Evolutionary conservation across 306 rosid genomes (phyloP), one percentile per base, ranked within the genome.

Genomic region (Dalbergia cochinchinensis): DNA sequence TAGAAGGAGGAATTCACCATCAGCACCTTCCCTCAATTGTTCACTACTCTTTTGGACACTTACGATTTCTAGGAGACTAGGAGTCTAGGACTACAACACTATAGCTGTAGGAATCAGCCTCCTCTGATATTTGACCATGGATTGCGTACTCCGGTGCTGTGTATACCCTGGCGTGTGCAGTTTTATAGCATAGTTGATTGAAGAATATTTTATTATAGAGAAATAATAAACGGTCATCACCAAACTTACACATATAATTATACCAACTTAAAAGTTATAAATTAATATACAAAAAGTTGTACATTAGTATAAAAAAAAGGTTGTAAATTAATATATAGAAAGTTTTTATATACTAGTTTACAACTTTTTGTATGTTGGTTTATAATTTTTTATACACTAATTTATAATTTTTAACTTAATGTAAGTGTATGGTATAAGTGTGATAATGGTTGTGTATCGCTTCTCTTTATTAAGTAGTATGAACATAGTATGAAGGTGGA

Each of bases 121-220:
- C 90, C 62, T 80, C 97, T 12, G 91, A 90, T 83, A 92, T 55
- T 44, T 90, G 91, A 12, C 92, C 94, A 55, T 92, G 94, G 45
- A 92, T 79, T 62, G 97, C 92, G 79, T 92, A 92, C 66, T 92
- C 92, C 2, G 94, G 92, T 62, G 97, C 94, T 15, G 86, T 88
- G 76, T 90, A 92, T 70, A 92, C 97, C 80, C 92, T 89, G 39
- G 44, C 41, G 71, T 20, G 33, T 26, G 42, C 64, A 44, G 35
- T 8, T 77, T 47, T 37, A n/a, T 16, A 31, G 18, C 54, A 74
- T 48, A 13, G 20, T 59, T 65, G 11, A 31, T 26, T 44, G 33
- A 59, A 16, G 11, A 64, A 57, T 1, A 45, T 37, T 4, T 4
- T 13, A 53, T 5, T n/a, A n/a, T n/a, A n/a, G n/a, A n/a, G n/a